Conservation (phyloP, 1,139 yeast genomes). For the Groenewaldozyma sp. region DNA sequence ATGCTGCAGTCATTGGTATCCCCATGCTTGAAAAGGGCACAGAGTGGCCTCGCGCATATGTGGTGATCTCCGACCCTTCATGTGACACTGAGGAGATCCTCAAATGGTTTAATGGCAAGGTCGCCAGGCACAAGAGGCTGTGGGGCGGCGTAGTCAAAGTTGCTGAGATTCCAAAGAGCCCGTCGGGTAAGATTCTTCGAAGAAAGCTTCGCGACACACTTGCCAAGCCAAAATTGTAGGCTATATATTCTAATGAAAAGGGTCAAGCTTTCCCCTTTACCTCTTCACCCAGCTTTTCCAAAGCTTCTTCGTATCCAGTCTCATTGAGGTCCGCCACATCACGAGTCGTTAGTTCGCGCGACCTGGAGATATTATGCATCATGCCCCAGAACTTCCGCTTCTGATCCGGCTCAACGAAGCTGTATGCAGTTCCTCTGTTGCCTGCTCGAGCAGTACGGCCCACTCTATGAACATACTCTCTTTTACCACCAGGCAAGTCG, state of each 20-base stretch:
- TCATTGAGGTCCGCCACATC: conserved; percentile 9
- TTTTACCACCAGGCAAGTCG: conserved; percentile 78
- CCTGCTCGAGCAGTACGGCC: conserved; percentile 97
- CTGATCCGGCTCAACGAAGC: conserved; percentile 69
- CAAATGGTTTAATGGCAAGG: conserved; percentile 24
- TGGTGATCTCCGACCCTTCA: conserved; percentile 20
- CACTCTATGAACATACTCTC: conserved; percentile 90
- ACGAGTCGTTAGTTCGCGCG: not conserved
- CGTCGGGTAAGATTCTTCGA: conserved; percentile 8
- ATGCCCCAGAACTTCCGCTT: conserved; percentile 47
- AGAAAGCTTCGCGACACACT: not conserved
- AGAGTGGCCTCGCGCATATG: conserved; percentile 28
- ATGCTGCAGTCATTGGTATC: conserved; percentile 28
- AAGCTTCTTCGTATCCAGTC: conserved; percentile 35
- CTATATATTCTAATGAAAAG: no score
- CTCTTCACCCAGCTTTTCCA: conserved; percentile 37
- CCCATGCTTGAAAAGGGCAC: conserved; percentile 22
- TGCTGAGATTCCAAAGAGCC: conserved; percentile 28
- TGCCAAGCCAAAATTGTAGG: not conserved
- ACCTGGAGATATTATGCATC: conserved; percentile 21
- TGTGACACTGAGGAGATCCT: conserved; percentile 15
- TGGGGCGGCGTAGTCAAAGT: conserved; percentile 30
- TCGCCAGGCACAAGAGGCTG: conserved; percentile 29
- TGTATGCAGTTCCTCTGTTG: conserved; percentile 62
- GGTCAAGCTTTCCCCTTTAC: no score